phyloP scores from a whole-genome alignment of 768 basidiomycete genomes.

The Roridomyces roridus region DNA sequence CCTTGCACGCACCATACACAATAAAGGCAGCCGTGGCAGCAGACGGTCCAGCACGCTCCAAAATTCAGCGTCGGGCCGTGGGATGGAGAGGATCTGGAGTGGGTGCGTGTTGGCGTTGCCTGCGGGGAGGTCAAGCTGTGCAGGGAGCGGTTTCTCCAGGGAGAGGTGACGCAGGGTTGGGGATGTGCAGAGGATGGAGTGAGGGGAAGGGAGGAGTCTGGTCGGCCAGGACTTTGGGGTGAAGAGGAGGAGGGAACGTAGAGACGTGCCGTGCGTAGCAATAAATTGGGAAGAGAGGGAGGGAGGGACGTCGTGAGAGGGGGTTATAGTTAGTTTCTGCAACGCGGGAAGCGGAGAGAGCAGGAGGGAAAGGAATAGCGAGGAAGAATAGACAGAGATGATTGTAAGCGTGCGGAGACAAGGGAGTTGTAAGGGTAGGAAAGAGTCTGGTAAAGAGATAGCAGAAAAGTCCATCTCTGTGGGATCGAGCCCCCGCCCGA shows the following conservation, averaged over 20 bases:
- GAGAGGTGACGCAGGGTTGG: slow-evolving; percentile 73
- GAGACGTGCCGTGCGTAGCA: slow-evolving; percentile 56
- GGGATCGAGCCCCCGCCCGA: slow-evolving; percentile 64
- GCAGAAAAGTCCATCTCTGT: slow-evolving; percentile 50
- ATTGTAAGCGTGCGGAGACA: slow-evolving; percentile 65
- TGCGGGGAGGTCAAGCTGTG: slow-evolving; percentile 38
- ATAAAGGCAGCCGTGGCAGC: slow-evolving; percentile 60
- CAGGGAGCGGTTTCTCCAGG: slow-evolving; percentile 72
- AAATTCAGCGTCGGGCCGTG: slow-evolving; percentile 69
- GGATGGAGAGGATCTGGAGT: slow-evolving; percentile 74
- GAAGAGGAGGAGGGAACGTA: slow-evolving; percentile 69
- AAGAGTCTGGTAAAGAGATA: slow-evolving; percentile 36
- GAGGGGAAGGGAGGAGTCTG: slow-evolving; percentile 59
- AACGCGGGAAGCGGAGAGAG: slow-evolving; percentile 66
- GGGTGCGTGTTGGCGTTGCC: slow-evolving; percentile 37
- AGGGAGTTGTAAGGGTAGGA: slow-evolving; percentile 57
- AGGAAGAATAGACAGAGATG: slow-evolving; percentile 71
- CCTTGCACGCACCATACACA: slow-evolving; percentile 63
- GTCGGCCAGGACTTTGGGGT: slow-evolving; percentile 77
- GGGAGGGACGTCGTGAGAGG: slow-evolving; percentile 70
- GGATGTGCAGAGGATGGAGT: slow-evolving; percentile 50
- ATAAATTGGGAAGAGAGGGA: slow-evolving; percentile 68
- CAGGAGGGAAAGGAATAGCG: slow-evolving; percentile 65
- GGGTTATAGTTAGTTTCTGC: slow-evolving; percentile 70
- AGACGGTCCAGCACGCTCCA: slow-evolving; percentile 60